Conservation (phyloP, 2,329 filamentous ascomycete species). For the Raffaelea albimanens region DNA sequence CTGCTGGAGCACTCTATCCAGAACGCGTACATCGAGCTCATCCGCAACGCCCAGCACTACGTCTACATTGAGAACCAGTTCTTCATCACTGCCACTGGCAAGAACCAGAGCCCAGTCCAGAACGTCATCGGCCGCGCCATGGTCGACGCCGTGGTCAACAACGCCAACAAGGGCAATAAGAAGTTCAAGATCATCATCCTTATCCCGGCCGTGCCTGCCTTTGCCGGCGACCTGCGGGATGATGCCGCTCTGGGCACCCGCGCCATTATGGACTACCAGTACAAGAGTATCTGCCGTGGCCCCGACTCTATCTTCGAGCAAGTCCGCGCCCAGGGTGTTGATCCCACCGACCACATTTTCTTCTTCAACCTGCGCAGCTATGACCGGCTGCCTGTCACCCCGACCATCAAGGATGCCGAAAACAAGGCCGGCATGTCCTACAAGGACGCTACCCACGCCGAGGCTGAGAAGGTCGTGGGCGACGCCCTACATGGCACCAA, state of each 20-base stretch:
- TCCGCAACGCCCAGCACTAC: slow-evolving; percentile 59
- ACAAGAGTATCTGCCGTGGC: slow-evolving; percentile 88
- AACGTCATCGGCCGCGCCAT: slow-evolving; percentile 75
- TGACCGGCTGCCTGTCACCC: slow-evolving; percentile 81
- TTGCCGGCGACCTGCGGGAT: slow-evolving; percentile 67
- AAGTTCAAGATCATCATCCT: slow-evolving; percentile 67
- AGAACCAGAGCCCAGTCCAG: slow-evolving; percentile 60
- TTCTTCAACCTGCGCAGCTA: slow-evolving; percentile 91
- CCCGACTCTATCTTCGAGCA: slow-evolving; percentile 83
- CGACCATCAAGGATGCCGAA: slow-evolving; percentile 63
- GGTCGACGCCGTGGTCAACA: slow-evolving; percentile 66
- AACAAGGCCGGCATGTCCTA: slow-evolving; percentile 72
- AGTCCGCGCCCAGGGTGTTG: slow-evolving; percentile 60
- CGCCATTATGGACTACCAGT: slow-evolving; percentile 97
- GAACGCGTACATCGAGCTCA: slow-evolving; percentile 71
- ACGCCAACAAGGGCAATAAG: slow-evolving; percentile 54
- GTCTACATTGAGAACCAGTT: slow-evolving; percentile 82
- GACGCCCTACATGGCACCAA: slow-evolving; percentile 55
- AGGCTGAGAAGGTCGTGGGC: slow-evolving; percentile 82
- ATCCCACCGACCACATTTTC: slow-evolving; percentile 75
- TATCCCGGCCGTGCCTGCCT: slow-evolving; percentile 74
- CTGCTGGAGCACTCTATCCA: slow-evolving; percentile 77
- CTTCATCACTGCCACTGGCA: slow-evolving; percentile 73
- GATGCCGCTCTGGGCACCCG: slow-evolving; percentile 67
- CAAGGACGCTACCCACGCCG: slow-evolving; percentile 74